A percentile compares a stretch with the other conserved stretches of the same genome.
Conservation (phyloP, 192 early-diverging fungal species). For the Rhizophagus prolifer region DNA sequence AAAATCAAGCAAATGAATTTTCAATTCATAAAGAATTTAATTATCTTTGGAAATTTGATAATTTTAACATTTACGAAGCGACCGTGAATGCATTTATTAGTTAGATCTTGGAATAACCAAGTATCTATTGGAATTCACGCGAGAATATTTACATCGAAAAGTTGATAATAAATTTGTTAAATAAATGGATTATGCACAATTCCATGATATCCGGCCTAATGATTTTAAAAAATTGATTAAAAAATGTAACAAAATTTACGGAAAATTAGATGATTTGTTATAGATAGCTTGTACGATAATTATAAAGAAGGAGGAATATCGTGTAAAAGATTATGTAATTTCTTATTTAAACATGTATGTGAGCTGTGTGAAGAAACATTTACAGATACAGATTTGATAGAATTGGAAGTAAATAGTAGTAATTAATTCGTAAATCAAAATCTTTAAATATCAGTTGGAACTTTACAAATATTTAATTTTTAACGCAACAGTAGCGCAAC, state of each 20-base stretch:
- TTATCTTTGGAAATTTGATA: not conserved
- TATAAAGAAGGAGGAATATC: not conserved
- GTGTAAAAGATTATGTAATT: not conserved
- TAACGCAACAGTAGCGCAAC: too few relatives aligned
- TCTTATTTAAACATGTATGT: not conserved
- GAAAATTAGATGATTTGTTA: too few relatives aligned
- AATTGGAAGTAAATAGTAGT: constrained; percentile 35
- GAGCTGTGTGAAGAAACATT: not conserved
- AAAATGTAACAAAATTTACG: not conserved
- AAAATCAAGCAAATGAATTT: not conserved
- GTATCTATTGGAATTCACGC: not conserved
- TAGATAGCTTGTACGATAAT: not conserved
- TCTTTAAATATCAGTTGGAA: too few relatives aligned
- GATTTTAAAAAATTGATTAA: not conserved
- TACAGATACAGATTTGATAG: not conserved
- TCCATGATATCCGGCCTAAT: not conserved
- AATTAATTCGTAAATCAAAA: not conserved
- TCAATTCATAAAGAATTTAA: not conserved
- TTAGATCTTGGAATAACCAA: not conserved
- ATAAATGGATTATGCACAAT: not conserved
- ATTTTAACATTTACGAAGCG: constrained; percentile 5
- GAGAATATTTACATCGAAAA: not conserved
- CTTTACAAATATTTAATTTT: too few relatives aligned
- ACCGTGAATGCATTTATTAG: not conserved
- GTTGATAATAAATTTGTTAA: not conserved